Evolutionary conservation across 345 rosid genomes (phyloP).

Genomic region (Arabidopsis thaliana): TAIR10.1 NC_003070.9:12112501-12113000

Average conservation of each 20-base stretch:
- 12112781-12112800: conserved; percentile 79
- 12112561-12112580: conserved; percentile 65
- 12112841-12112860: conserved; percentile 90
- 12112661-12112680: conserved; percentile 18
- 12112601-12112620: conserved; percentile 53
- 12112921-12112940: conserved; percentile 74
- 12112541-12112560: conserved; percentile 81
- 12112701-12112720: conserved; percentile 23
- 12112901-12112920: conserved; percentile 73
- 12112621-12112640: conserved; percentile 23
- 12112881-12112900: conserved; percentile 62
- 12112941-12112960: conserved; percentile 92
- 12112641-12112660: conserved; percentile 25
- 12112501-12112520: conserved; percentile 65
- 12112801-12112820: conserved; percentile 80
- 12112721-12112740: conserved; percentile 62
- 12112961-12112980: conserved; percentile 92
- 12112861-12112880: conserved; percentile 68
- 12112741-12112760: conserved; percentile 72
- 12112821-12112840: conserved; percentile 85
- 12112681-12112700: conserved; percentile 25
- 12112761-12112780: conserved; percentile 58
- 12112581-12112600: conserved; percentile 51
- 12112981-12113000: conserved; percentile 92
- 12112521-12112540: conserved; percentile 82